Evolutionary conservation across 2,329 filamentous ascomycete genomes (phyloP).

Genomic region (Fusarium compactum): DNA sequence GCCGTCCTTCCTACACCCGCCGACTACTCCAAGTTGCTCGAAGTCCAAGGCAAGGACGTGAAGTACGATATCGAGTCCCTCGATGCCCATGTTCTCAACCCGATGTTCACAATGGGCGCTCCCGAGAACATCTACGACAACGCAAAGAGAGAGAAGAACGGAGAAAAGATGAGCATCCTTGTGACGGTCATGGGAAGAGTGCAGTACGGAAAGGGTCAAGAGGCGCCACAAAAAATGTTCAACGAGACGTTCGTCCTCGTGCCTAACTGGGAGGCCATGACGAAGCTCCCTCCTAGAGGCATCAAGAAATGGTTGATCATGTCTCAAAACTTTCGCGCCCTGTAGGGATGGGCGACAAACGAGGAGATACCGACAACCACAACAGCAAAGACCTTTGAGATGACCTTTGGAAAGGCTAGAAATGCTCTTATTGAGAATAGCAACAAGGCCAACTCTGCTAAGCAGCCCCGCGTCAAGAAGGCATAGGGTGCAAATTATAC

Average conservation of each 20-base stretch:
- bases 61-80: slow-evolving; percentile 80
- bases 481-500: slow-evolving; percentile 9
- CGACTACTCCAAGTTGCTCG: slow-evolving; percentile 76
- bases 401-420: not conserved
- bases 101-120: slow-evolving; percentile 70
- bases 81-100: slow-evolving; percentile 83
- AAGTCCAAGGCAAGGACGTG: slow-evolving; percentile 68
- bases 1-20: slow-evolving; percentile 70
- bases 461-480: slow-evolving; percentile 15
- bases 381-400: slow-evolving; percentile 1
- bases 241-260: slow-evolving; percentile 85
- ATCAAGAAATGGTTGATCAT: slow-evolving; percentile 73
- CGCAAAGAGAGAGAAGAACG: slow-evolving; percentile 61
- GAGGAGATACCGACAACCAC: slow-evolving; percentile 17
- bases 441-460: slow-evolving; percentile 24
- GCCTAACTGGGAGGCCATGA: slow-evolving; percentile 75
- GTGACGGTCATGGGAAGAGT: slow-evolving; percentile 81
- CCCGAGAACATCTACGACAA: slow-evolving; percentile 58
- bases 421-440: slow-evolving; percentile 22
- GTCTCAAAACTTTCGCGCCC: slow-evolving; percentile 77
- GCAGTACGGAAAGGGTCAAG: slow-evolving; percentile 72
- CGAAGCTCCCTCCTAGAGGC: slow-evolving; percentile 64
- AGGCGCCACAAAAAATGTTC: slow-evolving; percentile 76
- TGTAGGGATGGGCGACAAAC: slow-evolving; percentile 51
- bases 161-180: slow-evolving; percentile 74